Evolutionary conservation across 2,329 filamentous ascomycete species (phyloP).

Genomic region (Penicillium oxalicum): DNA sequence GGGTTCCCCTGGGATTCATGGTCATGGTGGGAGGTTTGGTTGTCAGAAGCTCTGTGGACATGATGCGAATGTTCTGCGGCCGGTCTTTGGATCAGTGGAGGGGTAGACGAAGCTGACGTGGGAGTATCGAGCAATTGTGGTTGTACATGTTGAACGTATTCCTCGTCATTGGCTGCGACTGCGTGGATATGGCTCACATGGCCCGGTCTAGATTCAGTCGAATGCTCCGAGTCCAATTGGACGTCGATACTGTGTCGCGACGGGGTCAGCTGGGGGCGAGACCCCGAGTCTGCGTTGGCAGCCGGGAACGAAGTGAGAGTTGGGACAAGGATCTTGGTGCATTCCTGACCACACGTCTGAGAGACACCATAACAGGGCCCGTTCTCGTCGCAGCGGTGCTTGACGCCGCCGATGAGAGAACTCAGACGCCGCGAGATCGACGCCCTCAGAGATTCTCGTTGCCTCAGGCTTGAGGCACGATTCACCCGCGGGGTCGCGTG

Average conservation of each 20-base stretch:
- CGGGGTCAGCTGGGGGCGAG: slow-evolving; percentile 9
- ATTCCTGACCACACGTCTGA: slow-evolving; percentile 56
- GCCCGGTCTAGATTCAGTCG: neutral
- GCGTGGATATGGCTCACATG: neutral
- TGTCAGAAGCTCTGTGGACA: neutral
- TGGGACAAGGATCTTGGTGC: slow-evolving; percentile 44
- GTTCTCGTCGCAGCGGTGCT: slow-evolving; percentile 50
- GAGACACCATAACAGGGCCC: slow-evolving; percentile 58
- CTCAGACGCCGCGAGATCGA: slow-evolving; percentile 40
- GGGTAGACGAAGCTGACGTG: slow-evolving; percentile 4
- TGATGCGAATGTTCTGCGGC: slow-evolving; percentile 1
- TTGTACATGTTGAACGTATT: slow-evolving; percentile 14
- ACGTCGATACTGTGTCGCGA: slow-evolving; percentile 15
- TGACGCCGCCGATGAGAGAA: slow-evolving; percentile 46
- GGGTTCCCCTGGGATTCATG: neutral
- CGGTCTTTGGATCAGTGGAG: slow-evolving; percentile 7
- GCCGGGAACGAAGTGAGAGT: slow-evolving; percentile 6
- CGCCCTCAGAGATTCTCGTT: slow-evolving; percentile 30
- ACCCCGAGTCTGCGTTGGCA: slow-evolving; percentile 11
- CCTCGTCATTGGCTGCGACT: slow-evolving; percentile 2
- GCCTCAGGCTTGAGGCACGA: slow-evolving; percentile 12
- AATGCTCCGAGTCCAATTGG: slow-evolving; percentile 13
- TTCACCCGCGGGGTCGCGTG: slow-evolving; percentile 14
- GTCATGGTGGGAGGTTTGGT: slow-evolving; percentile 10
- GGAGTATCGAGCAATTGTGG: slow-evolving; percentile 5